Percentiles rank a stretch among this genome's conserved stretches.
phyloP scores from a whole-genome alignment of 1,284 basidiomycete species.

The Pyrrhoderma lamaoense region DNA sequence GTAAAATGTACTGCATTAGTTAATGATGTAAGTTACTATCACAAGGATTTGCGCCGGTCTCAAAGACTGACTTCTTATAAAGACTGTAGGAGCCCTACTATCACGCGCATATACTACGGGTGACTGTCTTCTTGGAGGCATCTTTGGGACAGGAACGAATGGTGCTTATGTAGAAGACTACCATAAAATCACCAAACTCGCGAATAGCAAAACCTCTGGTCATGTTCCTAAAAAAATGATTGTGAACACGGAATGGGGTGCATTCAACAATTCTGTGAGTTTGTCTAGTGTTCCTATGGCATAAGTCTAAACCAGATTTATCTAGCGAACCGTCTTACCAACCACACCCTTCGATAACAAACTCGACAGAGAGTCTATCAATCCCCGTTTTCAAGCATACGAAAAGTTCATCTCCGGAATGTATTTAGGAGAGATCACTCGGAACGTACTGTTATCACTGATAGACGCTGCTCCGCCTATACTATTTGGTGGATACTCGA shows the following conservation, averaged over 20 bases:
- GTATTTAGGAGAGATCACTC: slow-evolving; percentile 94
- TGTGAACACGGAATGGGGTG: slow-evolving; percentile 98
- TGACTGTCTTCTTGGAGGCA: slow-evolving; percentile 77
- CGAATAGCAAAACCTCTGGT: slow-evolving; percentile 45
- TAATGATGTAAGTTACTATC: slow-evolving; percentile 69
- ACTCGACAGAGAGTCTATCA: slow-evolving; percentile 90
- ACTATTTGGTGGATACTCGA: slow-evolving; percentile 78
- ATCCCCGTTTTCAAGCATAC: slow-evolving; percentile 89
- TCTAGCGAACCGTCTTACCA: slow-evolving; percentile 79
- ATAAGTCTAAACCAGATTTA: not conserved
- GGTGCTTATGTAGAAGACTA: slow-evolving; percentile 93
- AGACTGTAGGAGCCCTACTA: slow-evolving; percentile 93
- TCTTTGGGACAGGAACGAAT: slow-evolving; percentile 98
- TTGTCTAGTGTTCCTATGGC: slow-evolving; percentile 2
- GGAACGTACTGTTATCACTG: slow-evolving; percentile 80
- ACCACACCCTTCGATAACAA: slow-evolving; percentile 91
- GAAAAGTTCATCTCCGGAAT: slow-evolving; percentile 99
- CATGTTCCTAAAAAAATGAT: slow-evolving; percentile 77
- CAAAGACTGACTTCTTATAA: slow-evolving; percentile 4
- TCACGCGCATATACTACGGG: slow-evolving; percentile 90
- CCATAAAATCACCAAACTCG: slow-evolving; percentile 78
- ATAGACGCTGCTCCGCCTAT: slow-evolving; percentile 73
- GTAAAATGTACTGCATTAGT: slow-evolving; percentile 93
- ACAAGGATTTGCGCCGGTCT: slow-evolving; percentile 13
- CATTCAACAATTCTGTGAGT: slow-evolving; percentile 79